Conservation (phyloP, 176 grass and related monocot species). For the Pontederia paniculata region DNA sequence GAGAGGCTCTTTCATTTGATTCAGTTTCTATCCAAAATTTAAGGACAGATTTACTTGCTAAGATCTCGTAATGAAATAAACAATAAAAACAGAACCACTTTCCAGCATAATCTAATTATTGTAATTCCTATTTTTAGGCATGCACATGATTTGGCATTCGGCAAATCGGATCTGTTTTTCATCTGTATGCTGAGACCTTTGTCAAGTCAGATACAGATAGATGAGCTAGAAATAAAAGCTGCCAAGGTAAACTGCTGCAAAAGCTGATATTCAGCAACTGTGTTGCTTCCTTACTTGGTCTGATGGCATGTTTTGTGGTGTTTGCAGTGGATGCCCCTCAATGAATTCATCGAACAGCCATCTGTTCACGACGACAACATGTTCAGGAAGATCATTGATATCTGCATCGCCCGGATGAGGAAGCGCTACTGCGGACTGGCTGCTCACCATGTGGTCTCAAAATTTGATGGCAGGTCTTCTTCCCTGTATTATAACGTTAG, state of each 20-base stretch:
- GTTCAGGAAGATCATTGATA: slow-evolving; percentile 93
- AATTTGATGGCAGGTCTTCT: slow-evolving; percentile 70
- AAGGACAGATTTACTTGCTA: no score
- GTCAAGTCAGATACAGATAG: slow-evolving; percentile 75
- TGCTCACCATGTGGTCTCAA: slow-evolving; percentile 70
- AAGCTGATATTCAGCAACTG: no score
- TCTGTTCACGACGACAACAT: slow-evolving; percentile 85
- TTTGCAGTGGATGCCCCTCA: slow-evolving; percentile 78
- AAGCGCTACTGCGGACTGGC: slow-evolving; percentile 83
- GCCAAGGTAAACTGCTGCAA: slow-evolving; percentile 47
- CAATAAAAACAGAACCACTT: not conserved
- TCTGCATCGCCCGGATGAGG: slow-evolving; percentile 68
- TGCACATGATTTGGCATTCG: slow-evolving; percentile 73
- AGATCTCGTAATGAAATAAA: not conserved
- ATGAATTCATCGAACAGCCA: slow-evolving; percentile 67
- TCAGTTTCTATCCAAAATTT: no score
- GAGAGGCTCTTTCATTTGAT: no score
- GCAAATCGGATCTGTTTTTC: slow-evolving; percentile 95
- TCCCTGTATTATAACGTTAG: slow-evolving; percentile 73
- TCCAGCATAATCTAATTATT: slow-evolving; percentile 4
- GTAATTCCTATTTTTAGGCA: slow-evolving; percentile 37
- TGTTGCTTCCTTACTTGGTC: no score
- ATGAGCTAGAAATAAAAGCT: slow-evolving; percentile 75
- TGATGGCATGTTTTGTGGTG: not conserved
- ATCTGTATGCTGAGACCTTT: slow-evolving; percentile 88